Conservation (phyloP, 805 yeast genomes). For the Candida sithepensis region DNA sequence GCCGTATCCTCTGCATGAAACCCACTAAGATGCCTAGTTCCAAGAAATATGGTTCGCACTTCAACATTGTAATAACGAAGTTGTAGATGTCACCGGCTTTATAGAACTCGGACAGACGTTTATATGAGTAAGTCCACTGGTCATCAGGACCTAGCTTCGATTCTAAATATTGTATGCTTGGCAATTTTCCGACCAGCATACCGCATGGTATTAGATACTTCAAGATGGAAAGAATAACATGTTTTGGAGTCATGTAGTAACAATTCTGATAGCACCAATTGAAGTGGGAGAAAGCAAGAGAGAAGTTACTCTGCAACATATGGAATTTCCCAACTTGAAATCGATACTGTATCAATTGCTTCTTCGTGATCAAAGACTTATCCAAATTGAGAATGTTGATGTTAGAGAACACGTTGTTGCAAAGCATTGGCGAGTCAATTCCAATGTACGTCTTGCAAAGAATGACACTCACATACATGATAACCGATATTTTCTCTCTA, state of each 20-base stretch:
- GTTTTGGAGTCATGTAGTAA: slow-evolving; percentile 25
- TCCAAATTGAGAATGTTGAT: slow-evolving; percentile 48
- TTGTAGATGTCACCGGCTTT: slow-evolving; percentile 39
- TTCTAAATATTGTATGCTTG: slow-evolving; percentile 32
- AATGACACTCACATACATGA: slow-evolving; percentile 45
- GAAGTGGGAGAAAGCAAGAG: slow-evolving; percentile 45
- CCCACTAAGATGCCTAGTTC: slow-evolving; percentile 36
- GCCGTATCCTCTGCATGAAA: slow-evolving; percentile 42
- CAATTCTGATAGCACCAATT: slow-evolving; percentile 44
- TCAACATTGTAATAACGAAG: slow-evolving; percentile 32
- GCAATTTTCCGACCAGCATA: slow-evolving; percentile 48
- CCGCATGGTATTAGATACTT: slow-evolving; percentile 50
- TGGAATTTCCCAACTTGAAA: slow-evolving; percentile 52
- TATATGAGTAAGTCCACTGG: slow-evolving; percentile 33
- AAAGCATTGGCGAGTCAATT: slow-evolving; percentile 52
- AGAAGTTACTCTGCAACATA: slow-evolving; percentile 47
- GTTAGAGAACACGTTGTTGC: slow-evolving; percentile 60
- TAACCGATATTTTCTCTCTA: slow-evolving; percentile 39
- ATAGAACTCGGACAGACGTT: slow-evolving; percentile 34
- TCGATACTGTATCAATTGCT: slow-evolving; percentile 50
- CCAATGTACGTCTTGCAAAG: slow-evolving; percentile 50
- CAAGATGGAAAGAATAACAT: slow-evolving; percentile 36
- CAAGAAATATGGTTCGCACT: slow-evolving; percentile 37
- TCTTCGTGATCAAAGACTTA: slow-evolving; percentile 36
- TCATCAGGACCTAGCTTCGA: slow-evolving; percentile 12